These are phyloP conservation scores for Tremella yokohamensis DNA, from an alignment of 768 basidiomycete genomes.

Conservation along the genomic window DNA sequence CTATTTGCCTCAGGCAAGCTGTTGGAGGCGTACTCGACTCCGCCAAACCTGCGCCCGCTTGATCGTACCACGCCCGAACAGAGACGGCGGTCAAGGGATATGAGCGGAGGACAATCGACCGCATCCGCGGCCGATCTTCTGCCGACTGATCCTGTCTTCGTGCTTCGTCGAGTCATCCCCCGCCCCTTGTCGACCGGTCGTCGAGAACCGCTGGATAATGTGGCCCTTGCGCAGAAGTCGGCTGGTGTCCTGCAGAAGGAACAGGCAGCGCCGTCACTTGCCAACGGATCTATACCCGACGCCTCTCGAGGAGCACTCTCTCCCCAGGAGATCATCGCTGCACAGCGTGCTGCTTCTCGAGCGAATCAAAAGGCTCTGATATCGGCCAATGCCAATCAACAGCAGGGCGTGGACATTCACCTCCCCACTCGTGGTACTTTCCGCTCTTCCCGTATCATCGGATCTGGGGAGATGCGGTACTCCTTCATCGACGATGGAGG, in stretches of 20 bases:
- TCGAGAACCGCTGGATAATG: constrained; percentile 3
- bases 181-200: constrained; percentile 55
- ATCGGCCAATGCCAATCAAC: constrained; percentile 75
- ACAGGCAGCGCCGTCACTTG: neutral
- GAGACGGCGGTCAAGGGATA: constrained; percentile 85
- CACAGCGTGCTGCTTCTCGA: constrained; percentile 78
- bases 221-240: constrained; percentile 1
- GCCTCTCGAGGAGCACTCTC: constrained; percentile 52
- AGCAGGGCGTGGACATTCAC: constrained; percentile 82
- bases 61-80: constrained; percentile 62
- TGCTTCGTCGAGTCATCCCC: constrained; percentile 75
- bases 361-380: constrained; percentile 83
- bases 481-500: constrained; percentile 77
- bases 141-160: constrained; percentile 80
- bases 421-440: constrained; percentile 80
- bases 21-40: constrained; percentile 73
- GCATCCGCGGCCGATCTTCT: constrained; percentile 71
- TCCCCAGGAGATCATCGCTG: constrained; percentile 85
- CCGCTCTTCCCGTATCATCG: constrained; percentile 72
- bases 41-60: constrained; percentile 66
- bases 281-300: neutral
- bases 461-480: constrained; percentile 68
- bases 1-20: constrained; percentile 76
- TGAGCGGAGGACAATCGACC: constrained; percentile 59
- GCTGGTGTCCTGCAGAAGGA: neutral